Evolutionary conservation across 2,329 filamentous ascomycete species (phyloP).

Genomic region (Fusarium siculi): DNA sequence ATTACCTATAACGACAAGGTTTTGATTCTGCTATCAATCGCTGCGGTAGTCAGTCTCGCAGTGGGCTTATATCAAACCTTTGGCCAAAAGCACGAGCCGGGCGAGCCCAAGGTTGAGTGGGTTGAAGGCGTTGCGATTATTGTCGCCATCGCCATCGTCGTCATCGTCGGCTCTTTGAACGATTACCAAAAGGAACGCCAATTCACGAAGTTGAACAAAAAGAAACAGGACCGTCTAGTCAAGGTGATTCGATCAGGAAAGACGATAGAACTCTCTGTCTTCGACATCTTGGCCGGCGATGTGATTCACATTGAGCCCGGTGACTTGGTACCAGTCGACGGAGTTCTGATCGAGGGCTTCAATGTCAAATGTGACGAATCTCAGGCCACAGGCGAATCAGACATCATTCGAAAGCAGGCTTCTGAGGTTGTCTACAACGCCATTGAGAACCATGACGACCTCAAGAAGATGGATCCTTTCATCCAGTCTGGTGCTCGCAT

Average conservation of each 20-base stretch:
- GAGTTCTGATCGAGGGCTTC: slow-evolving; percentile 77
- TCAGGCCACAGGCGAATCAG: slow-evolving; percentile 82
- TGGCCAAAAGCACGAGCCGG: slow-evolving; percentile 62
- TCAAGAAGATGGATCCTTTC: slow-evolving; percentile 82
- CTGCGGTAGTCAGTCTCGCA: slow-evolving; percentile 77
- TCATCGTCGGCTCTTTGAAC: slow-evolving; percentile 79
- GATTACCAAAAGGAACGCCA: slow-evolving; percentile 85
- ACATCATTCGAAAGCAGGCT: slow-evolving; percentile 74
- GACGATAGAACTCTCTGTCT: slow-evolving; percentile 75
- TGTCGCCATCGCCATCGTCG: slow-evolving; percentile 81
- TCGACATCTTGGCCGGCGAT: slow-evolving; percentile 75
- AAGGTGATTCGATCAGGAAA: slow-evolving; percentile 78
- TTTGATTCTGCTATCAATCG: slow-evolving; percentile 75
- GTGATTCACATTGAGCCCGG: slow-evolving; percentile 79
- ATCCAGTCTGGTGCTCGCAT: slow-evolving; percentile 87
- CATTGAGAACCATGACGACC: slow-evolving; percentile 72
- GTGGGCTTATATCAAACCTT: slow-evolving; percentile 82
- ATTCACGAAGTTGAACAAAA: slow-evolving; percentile 81
- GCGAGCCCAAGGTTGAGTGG: slow-evolving; percentile 74
- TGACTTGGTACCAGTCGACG: slow-evolving; percentile 79
- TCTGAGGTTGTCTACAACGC: slow-evolving; percentile 76
- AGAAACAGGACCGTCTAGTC: slow-evolving; percentile 79
- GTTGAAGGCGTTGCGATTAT: slow-evolving; percentile 86
- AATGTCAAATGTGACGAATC: slow-evolving; percentile 82
- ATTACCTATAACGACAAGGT: slow-evolving; percentile 89